Evolutionary conservation across 2,329 filamentous ascomycete genomes (phyloP).

Genomic region (Colletotrichum magnum): DNA sequence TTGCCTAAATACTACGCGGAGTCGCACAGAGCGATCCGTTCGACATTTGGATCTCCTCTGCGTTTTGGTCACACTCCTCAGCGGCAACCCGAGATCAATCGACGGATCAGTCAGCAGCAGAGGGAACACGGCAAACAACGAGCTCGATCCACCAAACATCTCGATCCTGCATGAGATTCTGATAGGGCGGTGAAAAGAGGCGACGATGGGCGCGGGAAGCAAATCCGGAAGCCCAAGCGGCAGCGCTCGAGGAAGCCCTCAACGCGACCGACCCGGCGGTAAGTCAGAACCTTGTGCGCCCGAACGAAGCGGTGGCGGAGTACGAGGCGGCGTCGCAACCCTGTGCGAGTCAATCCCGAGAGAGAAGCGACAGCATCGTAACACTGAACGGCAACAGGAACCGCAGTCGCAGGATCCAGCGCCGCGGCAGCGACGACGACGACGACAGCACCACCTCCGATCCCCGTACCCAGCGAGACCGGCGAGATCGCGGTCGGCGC

Average conservation of each 20-base stretch:
- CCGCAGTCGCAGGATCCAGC: too few relatives aligned
- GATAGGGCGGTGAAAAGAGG: background rate
- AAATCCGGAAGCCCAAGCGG: constrained; percentile 1
- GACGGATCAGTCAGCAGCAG: background rate
- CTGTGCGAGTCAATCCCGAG: background rate
- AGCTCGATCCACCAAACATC: background rate
- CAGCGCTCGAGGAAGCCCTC: constrained; percentile 10
- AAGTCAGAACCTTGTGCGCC: constrained; percentile 6
- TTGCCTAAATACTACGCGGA: constrained; percentile 4
- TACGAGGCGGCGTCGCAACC: background rate
- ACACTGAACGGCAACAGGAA: too few relatives aligned
- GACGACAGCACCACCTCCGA: background rate
- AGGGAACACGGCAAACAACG: background rate
- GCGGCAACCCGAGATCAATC: background rate
- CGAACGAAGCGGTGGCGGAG: background rate
- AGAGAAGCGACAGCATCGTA: too few relatives aligned
- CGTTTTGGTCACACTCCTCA: background rate
- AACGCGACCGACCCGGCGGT: constrained; percentile 10
- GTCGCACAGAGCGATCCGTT: constrained; percentile 1
- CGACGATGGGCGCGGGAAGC: constrained; percentile 12
- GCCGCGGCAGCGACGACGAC: background rate
- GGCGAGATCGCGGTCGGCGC: background rate
- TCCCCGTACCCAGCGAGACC: background rate
- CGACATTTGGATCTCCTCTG: background rate
- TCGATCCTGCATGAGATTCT: background rate